Evolutionary conservation across 176 grass and related monocot species (phyloP).

Genomic region (Carex cristatella): DNA sequence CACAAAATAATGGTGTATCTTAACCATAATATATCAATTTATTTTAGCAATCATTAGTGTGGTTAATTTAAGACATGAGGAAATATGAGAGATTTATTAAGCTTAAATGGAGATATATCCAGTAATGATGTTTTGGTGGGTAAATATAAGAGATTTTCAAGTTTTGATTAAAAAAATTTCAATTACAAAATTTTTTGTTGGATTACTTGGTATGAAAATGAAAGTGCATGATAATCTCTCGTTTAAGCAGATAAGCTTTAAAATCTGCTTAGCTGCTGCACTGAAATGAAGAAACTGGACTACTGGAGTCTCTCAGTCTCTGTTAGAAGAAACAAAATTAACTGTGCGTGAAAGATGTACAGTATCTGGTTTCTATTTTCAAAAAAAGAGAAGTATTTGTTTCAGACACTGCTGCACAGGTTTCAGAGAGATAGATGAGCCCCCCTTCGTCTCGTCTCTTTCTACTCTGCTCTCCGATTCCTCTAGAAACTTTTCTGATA

Average conservation of each 20-base stretch:
- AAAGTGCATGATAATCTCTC: neutral
- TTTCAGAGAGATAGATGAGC: neutral
- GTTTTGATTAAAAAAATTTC: neutral
- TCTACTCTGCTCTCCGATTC: neutral
- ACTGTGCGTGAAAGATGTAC: neutral
- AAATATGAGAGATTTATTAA: no score
- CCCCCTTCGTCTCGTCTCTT: neutral
- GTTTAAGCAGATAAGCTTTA: neutral
- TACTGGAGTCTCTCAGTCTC: slow-evolving; percentile 5
- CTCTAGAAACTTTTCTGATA: neutral
- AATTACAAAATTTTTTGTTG: no score
- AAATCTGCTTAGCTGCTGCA: neutral
- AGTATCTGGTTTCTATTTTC: slow-evolving; percentile 3
- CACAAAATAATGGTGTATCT: no score
- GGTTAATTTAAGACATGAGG: no score
- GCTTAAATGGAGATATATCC: no score
- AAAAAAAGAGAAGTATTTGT: neutral
- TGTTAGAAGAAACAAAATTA: neutral
- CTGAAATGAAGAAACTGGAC: neutral
- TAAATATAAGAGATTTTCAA: no score
- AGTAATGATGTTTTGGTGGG: no score
- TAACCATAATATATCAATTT: no score
- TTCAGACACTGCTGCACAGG: neutral
- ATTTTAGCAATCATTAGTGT: no score
- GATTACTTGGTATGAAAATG: neutral